Percentiles rank a stretch among this genome's conserved stretches.
phyloP scores from a whole-genome alignment of 129 eudicot genomes.

The Cynara cardunculus region DNA sequence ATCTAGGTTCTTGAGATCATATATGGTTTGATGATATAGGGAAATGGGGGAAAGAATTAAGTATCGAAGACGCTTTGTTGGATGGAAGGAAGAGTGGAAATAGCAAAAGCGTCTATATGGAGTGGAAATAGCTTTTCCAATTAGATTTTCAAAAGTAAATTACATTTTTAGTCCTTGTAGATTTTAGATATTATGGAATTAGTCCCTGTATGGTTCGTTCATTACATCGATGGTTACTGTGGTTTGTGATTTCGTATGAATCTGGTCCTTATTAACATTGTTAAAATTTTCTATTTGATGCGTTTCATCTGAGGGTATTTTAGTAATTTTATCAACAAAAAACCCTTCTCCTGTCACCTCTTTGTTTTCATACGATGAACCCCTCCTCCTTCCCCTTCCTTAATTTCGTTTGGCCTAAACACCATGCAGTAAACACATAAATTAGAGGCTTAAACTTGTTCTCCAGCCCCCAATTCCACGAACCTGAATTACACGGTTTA shows the following conservation, averaged over 20 bases:
- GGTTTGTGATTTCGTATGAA: neutral
- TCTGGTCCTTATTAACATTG: neutral
- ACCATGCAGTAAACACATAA: too few species aligned
- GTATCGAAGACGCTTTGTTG: constrained; percentile 14
- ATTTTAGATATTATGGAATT: neutral
- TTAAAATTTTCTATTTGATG: neutral
- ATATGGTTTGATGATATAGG: neutral
- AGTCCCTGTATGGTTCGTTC: neutral
- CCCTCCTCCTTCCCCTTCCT: too few species aligned
- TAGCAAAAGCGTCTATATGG: neutral
- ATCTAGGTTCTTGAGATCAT: constrained; percentile 1
- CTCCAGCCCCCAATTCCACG: too few species aligned
- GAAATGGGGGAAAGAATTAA: neutral
- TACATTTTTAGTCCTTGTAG: neutral
- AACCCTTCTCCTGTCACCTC: too few species aligned
- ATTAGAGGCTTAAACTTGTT: too few species aligned
- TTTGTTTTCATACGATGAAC: too few species aligned
- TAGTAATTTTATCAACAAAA: too few species aligned
- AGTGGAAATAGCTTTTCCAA: constrained; percentile 3
- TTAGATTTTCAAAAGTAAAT: neutral
- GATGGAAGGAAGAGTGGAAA: neutral
- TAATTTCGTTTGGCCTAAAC: too few species aligned
- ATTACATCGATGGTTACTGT: neutral
- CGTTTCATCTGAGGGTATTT: neutral
- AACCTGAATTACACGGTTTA: too few species aligned